Evolutionary conservation across 768 basidiomycete species (phyloP).

Genomic region (Lactifluus volemus): DNA sequence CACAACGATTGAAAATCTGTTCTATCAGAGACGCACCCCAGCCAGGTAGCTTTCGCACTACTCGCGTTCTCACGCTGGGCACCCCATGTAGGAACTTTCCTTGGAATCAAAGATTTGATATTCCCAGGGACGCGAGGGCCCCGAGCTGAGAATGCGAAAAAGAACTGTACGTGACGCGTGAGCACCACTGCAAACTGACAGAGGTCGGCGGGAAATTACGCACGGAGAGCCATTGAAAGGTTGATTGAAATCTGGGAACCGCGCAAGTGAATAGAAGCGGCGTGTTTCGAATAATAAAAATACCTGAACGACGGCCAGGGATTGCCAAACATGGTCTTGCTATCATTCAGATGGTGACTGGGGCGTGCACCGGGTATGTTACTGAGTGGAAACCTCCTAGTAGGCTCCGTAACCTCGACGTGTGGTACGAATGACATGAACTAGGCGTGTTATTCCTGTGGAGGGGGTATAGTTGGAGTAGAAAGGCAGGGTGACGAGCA

Average conservation of each 20-base stretch:
- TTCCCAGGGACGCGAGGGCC: constrained; percentile 6
- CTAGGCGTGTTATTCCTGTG: background rate
- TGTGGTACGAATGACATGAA: constrained; percentile 6
- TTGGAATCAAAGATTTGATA: constrained; percentile 18
- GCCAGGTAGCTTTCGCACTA: constrained; percentile 17
- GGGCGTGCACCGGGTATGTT: constrained; percentile 3
- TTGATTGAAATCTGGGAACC: constrained; percentile 8
- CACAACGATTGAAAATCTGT: background rate
- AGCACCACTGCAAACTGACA: too few relatives aligned
- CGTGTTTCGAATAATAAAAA: background rate
- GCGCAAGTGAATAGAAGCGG: background rate
- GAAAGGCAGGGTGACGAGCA: too few relatives aligned
- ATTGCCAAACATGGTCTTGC: constrained; percentile 8
- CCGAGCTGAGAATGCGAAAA: background rate
- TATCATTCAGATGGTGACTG: constrained; percentile 10
- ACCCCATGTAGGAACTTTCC: constrained; percentile 11
- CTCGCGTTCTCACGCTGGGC: constrained; percentile 2
- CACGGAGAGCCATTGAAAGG: constrained; percentile 12
- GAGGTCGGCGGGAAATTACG: background rate
- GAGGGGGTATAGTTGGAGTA: too few relatives aligned
- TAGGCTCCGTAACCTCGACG: constrained; percentile 12
- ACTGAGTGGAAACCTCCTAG: constrained; percentile 10
- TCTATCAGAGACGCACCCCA: constrained; percentile 8
- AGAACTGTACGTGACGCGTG: background rate
- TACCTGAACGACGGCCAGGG: too few relatives aligned